Evolutionary conservation across 2,329 filamentous ascomycete genomes (phyloP).

Genomic region (Zasmidium citrigriseum): DNA sequence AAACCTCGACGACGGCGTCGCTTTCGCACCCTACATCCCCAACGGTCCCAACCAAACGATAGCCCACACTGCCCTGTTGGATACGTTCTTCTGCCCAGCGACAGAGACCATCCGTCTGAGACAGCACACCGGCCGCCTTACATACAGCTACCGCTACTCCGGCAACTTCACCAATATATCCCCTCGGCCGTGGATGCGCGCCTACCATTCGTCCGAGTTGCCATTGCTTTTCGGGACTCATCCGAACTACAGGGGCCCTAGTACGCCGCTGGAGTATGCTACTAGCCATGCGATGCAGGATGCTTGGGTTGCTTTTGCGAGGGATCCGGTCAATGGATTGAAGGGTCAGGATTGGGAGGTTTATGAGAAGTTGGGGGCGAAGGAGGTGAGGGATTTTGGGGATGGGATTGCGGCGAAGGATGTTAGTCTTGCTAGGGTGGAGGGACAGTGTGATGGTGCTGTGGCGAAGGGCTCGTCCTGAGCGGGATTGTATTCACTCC

Average conservation of each 20-base stretch:
- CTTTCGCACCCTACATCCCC: conserved; percentile 37
- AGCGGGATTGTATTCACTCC: too few species aligned
- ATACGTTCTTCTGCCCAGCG: conserved; percentile 32
- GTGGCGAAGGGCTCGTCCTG: too few species aligned
- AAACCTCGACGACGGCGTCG: conserved; percentile 38
- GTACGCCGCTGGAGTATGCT: conserved; percentile 26
- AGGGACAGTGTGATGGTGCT: conserved; percentile 30
- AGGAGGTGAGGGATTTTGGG: conserved; percentile 29
- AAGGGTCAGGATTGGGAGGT: conserved; percentile 19
- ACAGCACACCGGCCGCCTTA: conserved; percentile 31
- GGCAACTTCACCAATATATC: conserved; percentile 47
- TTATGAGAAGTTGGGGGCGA: conserved; percentile 22
- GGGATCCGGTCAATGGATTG: conserved; percentile 35
- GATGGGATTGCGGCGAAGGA: conserved; percentile 32
- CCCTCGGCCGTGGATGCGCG: conserved; percentile 43
- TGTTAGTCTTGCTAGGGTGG: conserved; percentile 21
- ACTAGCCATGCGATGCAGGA: conserved; percentile 36
- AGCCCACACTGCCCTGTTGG: conserved; percentile 15
- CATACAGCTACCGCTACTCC: conserved; percentile 44
- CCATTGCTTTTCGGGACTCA: conserved; percentile 45
- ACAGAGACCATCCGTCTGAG: conserved; percentile 32
- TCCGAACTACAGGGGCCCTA: conserved; percentile 26
- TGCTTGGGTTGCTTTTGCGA: conserved; percentile 39
- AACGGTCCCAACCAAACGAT: conserved; percentile 29
- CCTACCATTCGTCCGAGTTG: conserved; percentile 44